Evolutionary conservation across 1,284 basidiomycete species (phyloP).

Genomic region (Cutaneotrichosporon sp.): DNA sequence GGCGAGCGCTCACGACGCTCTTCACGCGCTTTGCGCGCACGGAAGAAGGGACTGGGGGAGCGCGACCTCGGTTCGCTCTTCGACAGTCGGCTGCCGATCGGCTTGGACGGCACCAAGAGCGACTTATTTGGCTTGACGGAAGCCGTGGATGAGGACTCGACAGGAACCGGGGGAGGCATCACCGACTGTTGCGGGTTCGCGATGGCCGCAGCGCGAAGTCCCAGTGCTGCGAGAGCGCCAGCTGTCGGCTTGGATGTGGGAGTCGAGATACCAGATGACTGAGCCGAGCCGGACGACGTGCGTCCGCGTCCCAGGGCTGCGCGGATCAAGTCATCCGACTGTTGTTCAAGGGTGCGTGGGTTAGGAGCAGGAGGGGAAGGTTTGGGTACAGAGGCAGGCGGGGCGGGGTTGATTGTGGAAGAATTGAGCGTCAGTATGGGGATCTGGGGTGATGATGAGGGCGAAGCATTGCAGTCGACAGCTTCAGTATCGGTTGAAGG

Average conservation of each 20-base stretch:
- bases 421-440: conserved; percentile 24
- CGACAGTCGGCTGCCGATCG: conserved; percentile 4
- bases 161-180: not conserved
- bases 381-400: not conserved
- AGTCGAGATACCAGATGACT: not conserved
- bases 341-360: conserved; percentile 8
- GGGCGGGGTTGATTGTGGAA: not conserved
- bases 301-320: conserved; percentile 18
- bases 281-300: not conserved
- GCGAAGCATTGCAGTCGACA: conserved; percentile 1
- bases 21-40: conserved; percentile 44
- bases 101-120: conserved; percentile 7
- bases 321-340: conserved; percentile 25
- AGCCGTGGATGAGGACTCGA: conserved; percentile 1
- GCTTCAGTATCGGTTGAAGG: not conserved
- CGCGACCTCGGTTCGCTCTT: conserved; percentile 24
- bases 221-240: conserved; percentile 36
- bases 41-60: conserved; percentile 51
- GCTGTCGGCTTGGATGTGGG: not conserved
- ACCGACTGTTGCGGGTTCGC: conserved; percentile 26
- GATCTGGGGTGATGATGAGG: not conserved
- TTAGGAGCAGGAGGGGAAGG: not conserved
- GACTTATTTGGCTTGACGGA: conserved; percentile 3
- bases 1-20: conserved; percentile 58
- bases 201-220: conserved; percentile 35